phyloP scores from a whole-genome alignment of 2,329 filamentous ascomycete genomes.

The Colletotrichum chrysophilum region DNA sequence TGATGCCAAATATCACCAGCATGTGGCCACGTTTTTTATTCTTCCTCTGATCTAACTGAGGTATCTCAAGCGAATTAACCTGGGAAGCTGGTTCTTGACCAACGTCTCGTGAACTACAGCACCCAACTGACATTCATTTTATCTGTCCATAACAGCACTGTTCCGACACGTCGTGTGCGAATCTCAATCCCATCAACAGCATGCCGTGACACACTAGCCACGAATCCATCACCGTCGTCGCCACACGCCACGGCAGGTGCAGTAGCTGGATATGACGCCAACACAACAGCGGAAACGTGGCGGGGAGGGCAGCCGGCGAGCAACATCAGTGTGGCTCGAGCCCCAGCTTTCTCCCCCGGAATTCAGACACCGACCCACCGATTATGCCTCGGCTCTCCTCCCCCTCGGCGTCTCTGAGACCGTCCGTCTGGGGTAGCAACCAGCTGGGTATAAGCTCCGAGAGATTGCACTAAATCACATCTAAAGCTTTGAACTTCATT shows the following conservation, averaged over 20 bases:
- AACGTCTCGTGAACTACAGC: background rate
- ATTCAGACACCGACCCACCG: conserved; percentile 5
- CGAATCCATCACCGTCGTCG: background rate
- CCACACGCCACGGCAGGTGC: background rate
- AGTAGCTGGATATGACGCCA: background rate
- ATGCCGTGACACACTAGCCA: background rate
- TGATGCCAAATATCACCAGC: background rate
- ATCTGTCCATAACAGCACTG: background rate
- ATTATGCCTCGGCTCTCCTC: conserved; percentile 15
- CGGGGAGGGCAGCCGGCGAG: background rate
- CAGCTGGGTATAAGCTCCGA: background rate
- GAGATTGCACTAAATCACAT: background rate
- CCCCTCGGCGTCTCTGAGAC: background rate
- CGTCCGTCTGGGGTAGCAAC: conserved; percentile 12
- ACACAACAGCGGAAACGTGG: background rate
- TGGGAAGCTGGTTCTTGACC: background rate
- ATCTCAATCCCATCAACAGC: background rate
- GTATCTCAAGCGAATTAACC: background rate
- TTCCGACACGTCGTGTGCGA: background rate
- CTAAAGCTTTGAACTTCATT: background rate
- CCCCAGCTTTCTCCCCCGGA: conserved; percentile 5
- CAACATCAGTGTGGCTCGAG: background rate
- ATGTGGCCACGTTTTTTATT: background rate
- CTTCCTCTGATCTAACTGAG: too few species aligned
- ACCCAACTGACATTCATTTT: background rate